Percentiles rank a stretch among this genome's conserved stretches.
Conservation (phyloP, 371 early-diverging fungal species). For the Lichtheimia hyalospora region DNA sequence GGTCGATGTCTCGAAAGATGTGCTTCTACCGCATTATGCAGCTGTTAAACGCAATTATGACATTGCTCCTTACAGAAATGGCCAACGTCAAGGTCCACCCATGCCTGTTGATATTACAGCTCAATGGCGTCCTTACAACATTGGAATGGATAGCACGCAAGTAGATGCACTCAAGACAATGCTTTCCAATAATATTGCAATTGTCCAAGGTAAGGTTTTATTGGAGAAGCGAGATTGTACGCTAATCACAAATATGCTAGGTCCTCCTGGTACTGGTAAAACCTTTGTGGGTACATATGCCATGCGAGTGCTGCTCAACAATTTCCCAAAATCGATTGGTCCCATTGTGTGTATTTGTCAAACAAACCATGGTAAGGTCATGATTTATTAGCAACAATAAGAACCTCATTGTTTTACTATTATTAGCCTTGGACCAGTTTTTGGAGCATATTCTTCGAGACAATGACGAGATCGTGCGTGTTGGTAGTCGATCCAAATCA, state of each 20-base stretch:
- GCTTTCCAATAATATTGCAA: slow-evolving; percentile 49
- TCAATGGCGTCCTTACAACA: slow-evolving; percentile 31
- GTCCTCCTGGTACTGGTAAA: slow-evolving; percentile 79
- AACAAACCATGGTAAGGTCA: slow-evolving; percentile 62
- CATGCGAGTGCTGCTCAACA: slow-evolving; percentile 52
- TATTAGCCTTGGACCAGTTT: slow-evolving; percentile 72
- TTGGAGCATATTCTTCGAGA: slow-evolving; percentile 53
- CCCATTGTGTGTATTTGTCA: slow-evolving; percentile 70
- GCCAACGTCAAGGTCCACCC: neutral
- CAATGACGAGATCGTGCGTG: slow-evolving; percentile 54
- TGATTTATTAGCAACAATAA: too few species aligned
- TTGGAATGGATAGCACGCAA: slow-evolving; percentile 48
- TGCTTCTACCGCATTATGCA: slow-evolving; percentile 40
- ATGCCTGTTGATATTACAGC: slow-evolving; percentile 32
- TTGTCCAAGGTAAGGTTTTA: slow-evolving; percentile 48
- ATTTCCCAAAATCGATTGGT: slow-evolving; percentile 36
- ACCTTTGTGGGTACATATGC: slow-evolving; percentile 68
- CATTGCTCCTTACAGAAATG: slow-evolving; percentile 17
- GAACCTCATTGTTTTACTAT: too few species aligned
- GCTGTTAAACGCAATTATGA: slow-evolving; percentile 33
- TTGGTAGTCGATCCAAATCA: slow-evolving; percentile 64
- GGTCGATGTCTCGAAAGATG: slow-evolving; percentile 30
- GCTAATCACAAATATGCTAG: slow-evolving; percentile 10
- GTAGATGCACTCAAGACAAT: slow-evolving; percentile 56
- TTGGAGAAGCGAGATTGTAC: neutral